Base-by-base conservation (phyloP, 768 basidiomycete genomes). In the Candolleomyces eurysporus region DNA sequence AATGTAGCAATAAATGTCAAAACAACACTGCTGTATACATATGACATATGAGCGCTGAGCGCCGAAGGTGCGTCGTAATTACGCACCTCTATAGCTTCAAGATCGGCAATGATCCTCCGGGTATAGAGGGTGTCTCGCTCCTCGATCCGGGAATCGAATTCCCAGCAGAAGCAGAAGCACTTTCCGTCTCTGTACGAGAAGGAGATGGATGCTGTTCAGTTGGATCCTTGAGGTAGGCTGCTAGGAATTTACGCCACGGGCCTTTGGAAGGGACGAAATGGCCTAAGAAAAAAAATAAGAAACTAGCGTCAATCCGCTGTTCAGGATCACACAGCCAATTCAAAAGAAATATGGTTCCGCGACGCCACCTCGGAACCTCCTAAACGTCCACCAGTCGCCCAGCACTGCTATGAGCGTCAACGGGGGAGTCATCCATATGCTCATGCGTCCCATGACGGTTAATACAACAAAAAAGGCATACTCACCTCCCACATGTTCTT, bases 191-290 rank as follows among this genome's bases (percentile, higher is more conserved):
- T 49, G n/a, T 32, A 32, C 57, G 22, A 7, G 67, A 65, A 5
- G 86, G 86, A 16, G 84, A 81, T 10, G 79, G 77, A 3, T 85
- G 69, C 21, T 80, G 67, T 11, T 73, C 77, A 11, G 65, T 69
- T 7, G 86, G 85, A 67, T 85, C 73, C 55, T 73, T 73, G 61
- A 90, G 69, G 69, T 89, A 93, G 5, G 83, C 83, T 49, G 79
- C 78, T 57, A 93, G 74, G 73, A 93, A 92, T 64, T 79, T 80
- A 21, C 89, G 79, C 91, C 90, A 94, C 36, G 74, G 80, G 2
- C 81, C 82, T 64, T 87, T 90, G 5, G 84, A 87, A 0, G 91
- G 91, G 4, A 92, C 84, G 64, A 91, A 92, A 71, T 94, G 92
- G 14, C 91, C 91, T 92, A 22, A 62, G 5, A 32, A 32, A 52